Conservation (phyloP, 768 basidiomycete genomes). For the Pisolithus tinctorius region DNA sequence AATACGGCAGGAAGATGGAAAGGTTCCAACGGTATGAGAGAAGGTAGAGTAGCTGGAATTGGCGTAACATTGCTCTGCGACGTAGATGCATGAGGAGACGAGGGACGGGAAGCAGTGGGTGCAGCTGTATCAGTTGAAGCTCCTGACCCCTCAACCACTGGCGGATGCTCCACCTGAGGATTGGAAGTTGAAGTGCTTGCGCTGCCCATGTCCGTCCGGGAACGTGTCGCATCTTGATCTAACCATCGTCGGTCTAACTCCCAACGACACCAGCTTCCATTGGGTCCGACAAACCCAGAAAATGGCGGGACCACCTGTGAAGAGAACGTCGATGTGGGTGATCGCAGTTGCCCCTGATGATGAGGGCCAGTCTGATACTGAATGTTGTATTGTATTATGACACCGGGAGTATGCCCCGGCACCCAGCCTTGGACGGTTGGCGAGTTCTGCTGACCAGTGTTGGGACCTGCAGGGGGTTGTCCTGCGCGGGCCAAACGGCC, state of each 20-base stretch:
- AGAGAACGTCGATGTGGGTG: constrained; percentile 16
- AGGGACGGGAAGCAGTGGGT: constrained; percentile 7
- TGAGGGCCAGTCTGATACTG: constrained; percentile 44
- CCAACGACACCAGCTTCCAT: constrained; percentile 64
- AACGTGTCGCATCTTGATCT: background rate
- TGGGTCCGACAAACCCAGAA: constrained; percentile 57
- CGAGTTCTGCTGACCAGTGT: constrained; percentile 24
- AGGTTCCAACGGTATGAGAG: constrained; percentile 20
- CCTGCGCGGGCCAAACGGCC: constrained; percentile 50
- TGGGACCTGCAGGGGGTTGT: constrained; percentile 35
- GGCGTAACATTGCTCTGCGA: background rate
- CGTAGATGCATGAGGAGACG: constrained; percentile 3
- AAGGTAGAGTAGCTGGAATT: constrained; percentile 8
- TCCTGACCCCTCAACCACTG: constrained; percentile 1
- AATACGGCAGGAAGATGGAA: background rate
- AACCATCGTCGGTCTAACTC: constrained; percentile 33
- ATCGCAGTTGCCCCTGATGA: constrained; percentile 26
- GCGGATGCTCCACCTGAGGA: background rate
- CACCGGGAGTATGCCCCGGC: constrained; percentile 34
- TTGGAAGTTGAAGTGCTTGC: background rate
- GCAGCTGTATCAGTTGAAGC: constrained; percentile 53
- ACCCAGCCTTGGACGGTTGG: constrained; percentile 30
- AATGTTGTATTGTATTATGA: constrained; percentile 60
- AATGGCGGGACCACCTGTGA: constrained; percentile 47
- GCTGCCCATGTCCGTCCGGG: background rate